Evolutionary conservation across 768 basidiomycete species (phyloP).

Genomic region (Lenzites betulinus): DNA sequence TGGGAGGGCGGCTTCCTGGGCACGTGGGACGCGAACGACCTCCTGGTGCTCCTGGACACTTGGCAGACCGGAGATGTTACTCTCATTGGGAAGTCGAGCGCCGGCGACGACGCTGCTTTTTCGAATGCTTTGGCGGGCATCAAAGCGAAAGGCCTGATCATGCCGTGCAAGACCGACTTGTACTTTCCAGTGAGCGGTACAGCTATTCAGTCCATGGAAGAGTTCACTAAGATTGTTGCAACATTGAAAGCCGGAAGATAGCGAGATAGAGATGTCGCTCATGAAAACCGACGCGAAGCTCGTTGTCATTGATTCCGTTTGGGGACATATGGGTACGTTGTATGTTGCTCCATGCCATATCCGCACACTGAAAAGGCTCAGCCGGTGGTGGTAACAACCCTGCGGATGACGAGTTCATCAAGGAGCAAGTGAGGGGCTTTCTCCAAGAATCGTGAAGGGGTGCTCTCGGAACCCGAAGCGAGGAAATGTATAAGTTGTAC

Average conservation of each 20-base stretch:
- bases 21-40: conserved; percentile 40
- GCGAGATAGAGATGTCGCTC: conserved; percentile 46
- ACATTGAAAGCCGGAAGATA: conserved; percentile 53
- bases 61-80: conserved; percentile 57
- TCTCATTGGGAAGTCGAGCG: conserved; percentile 30
- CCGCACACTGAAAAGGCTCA: too few species aligned
- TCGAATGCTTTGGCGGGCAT: conserved; percentile 43
- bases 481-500: too few species aligned
- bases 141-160: conserved; percentile 54
- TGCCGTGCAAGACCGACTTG: conserved; percentile 61
- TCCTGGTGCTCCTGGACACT: conserved; percentile 49
- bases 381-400: conserved; percentile 47
- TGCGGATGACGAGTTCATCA: conserved; percentile 46
- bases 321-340: conserved; percentile 57
- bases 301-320: conserved; percentile 55
- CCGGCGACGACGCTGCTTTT: conserved; percentile 37
- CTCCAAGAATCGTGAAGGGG: conserved; percentile 31
- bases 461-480: too few species aligned
- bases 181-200: conserved; percentile 49
- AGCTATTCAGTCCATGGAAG: too few species aligned
- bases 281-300: conserved; percentile 45
- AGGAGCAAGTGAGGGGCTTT: conserved; percentile 46
- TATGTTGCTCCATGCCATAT: background rate
- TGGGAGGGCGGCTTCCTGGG: conserved; percentile 50
- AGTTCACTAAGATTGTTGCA: background rate